Conservation (phyloP, 1,139 yeast species). For the Geotrichum macrosporum region DNA sequence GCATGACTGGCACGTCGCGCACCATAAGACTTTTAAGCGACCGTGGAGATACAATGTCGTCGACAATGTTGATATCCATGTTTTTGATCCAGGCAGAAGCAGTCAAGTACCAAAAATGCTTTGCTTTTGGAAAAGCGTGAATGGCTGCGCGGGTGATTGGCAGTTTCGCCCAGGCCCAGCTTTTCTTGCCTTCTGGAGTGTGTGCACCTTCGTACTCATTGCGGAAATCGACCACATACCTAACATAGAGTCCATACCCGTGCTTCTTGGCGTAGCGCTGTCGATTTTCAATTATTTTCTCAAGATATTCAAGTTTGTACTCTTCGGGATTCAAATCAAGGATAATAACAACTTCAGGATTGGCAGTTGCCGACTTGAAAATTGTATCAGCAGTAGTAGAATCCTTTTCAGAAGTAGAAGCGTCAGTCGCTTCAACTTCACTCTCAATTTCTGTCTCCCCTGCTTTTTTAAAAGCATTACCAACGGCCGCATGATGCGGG, state of each 20-base stretch:
- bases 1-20: slow-evolving; percentile 63
- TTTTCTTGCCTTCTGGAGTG: not conserved
- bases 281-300: slow-evolving; percentile 70
- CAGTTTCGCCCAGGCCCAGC: slow-evolving; percentile 54
- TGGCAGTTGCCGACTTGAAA: not conserved
- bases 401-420: not conserved
- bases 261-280: slow-evolving; percentile 76
- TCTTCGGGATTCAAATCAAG: slow-evolving; percentile 72
- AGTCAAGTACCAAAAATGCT: slow-evolving; percentile 81
- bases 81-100: slow-evolving; percentile 61
- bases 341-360: slow-evolving; percentile 50
- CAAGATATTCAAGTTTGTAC: slow-evolving; percentile 56
- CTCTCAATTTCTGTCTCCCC: not conserved
- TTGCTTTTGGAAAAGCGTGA: slow-evolving; percentile 79
- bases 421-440: not conserved
- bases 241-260: slow-evolving; percentile 68
- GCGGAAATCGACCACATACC: slow-evolving; percentile 70
- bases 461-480: not conserved
- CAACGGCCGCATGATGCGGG: slow-evolving; percentile 2
- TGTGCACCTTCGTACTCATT: slow-evolving; percentile 20
- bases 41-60: slow-evolving; percentile 51
- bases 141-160: slow-evolving; percentile 70
- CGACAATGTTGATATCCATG: slow-evolving; percentile 51
- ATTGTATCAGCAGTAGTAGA: not conserved
- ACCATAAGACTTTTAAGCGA: slow-evolving; percentile 56